A percentile compares a stretch with the other conserved stretches of the same genome.
phyloP scores from a whole-genome alignment of 1,139 yeast species.

The Zhuliangozyma parablackwelliae region DNA sequence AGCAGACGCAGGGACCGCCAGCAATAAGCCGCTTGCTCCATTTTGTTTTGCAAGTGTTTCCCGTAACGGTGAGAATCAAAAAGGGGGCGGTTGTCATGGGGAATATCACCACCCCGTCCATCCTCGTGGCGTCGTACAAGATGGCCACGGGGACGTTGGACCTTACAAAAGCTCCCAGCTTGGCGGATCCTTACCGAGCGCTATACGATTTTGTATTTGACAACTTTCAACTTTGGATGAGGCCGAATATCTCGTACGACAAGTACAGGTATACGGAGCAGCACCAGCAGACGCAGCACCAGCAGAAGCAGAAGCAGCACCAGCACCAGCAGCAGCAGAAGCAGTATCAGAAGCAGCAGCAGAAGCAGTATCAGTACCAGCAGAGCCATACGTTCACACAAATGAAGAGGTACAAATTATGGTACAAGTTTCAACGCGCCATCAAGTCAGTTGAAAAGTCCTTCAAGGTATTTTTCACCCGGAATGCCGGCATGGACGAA shows the following conservation, averaged over 20 bases:
- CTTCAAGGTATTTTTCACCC: background rate
- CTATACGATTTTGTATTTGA: constrained; percentile 40
- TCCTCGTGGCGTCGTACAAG: constrained; percentile 59
- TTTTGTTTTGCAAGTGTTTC: constrained; percentile 44
- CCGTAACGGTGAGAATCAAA: constrained; percentile 53
- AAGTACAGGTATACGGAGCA: constrained; percentile 10
- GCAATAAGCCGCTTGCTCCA: constrained; percentile 2
- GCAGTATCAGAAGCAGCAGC: too few relatives aligned
- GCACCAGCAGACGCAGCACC: background rate
- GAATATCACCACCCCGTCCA: constrained; percentile 69
- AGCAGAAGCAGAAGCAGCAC: background rate
- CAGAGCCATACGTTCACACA: constrained; percentile 6
- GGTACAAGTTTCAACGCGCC: constrained; percentile 19
- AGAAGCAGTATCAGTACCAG: too few relatives aligned
- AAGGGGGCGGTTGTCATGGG: constrained; percentile 79
- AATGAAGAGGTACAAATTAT: constrained; percentile 18
- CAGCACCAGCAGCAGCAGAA: too few relatives aligned
- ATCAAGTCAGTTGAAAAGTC: background rate
- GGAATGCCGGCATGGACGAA: background rate
- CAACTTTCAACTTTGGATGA: constrained; percentile 54
- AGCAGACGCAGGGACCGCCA: background rate
- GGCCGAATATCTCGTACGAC: constrained; percentile 62
- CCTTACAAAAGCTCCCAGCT: constrained; percentile 43
- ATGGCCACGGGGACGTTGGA: constrained; percentile 60
- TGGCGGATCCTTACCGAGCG: constrained; percentile 53